phyloP scores from a whole-genome alignment of 495 filamentous ascomycete genomes.

The Neurospora sp. region DNA sequence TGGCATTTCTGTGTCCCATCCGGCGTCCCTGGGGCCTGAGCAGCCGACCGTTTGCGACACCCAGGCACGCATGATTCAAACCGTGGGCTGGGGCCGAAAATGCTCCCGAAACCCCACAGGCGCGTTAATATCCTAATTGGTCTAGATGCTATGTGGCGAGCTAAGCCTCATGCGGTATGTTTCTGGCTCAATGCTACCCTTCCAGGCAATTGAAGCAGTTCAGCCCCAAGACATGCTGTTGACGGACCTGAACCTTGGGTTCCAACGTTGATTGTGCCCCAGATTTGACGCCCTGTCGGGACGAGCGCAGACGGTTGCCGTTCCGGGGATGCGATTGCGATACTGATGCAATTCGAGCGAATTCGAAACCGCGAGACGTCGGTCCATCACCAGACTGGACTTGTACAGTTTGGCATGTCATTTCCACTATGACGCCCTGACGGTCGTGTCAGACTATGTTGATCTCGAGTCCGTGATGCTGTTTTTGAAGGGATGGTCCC shows the following conservation, averaged over 20 bases:
- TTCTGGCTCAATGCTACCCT: neutral
- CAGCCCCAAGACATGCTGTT: neutral
- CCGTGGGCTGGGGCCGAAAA: conserved; percentile 7
- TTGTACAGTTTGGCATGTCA: neutral
- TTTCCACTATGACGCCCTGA: neutral
- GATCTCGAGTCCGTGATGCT: neutral
- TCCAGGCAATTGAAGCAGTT: conserved; percentile 1
- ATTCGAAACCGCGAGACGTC: neutral
- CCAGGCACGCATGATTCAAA: conserved; percentile 13
- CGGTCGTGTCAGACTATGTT: neutral
- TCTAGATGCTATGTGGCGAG: neutral
- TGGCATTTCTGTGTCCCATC: neutral
- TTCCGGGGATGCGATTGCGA: neutral
- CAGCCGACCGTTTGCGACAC: conserved; percentile 16
- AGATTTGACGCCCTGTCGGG: neutral
- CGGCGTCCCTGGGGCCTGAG: conserved; percentile 4
- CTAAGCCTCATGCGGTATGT: conserved; percentile 3
- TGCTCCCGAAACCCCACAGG: conserved; percentile 12
- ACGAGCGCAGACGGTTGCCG: neutral
- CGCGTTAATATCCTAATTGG: neutral
- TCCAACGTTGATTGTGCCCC: neutral
- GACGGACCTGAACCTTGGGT: conserved; percentile 3
- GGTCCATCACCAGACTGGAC: neutral
- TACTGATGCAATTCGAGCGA: neutral
- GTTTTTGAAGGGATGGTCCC: neutral